Evolutionary conservation across 2,329 filamentous ascomycete genomes (phyloP), one percentile per base, ranked within the genome.

Genomic region (Leptographium radiaticola): DNA sequence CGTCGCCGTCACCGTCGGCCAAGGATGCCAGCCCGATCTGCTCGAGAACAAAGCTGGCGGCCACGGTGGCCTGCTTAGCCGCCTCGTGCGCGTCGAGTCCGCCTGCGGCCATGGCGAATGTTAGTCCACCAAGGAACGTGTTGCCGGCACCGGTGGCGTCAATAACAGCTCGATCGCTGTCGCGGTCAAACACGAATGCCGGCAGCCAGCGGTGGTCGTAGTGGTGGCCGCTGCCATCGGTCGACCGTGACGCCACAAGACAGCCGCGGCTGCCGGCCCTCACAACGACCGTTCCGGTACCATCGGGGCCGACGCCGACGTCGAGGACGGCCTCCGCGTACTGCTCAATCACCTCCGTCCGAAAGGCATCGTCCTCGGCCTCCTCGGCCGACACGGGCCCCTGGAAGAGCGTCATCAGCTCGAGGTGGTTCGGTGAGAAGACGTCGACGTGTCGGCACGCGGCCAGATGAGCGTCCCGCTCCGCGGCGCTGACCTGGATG

Each of bases 141-240:
- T 57, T 57, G 12, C 55, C 55, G 13, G 53, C 55, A 11, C 55
- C 55, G 3, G 56, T 55, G 6, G 53, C 51, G 25, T 53, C 52
- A 1, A 53, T 47, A 2, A 53, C 25, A 13, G 18, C 7, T 5
- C 16, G 18, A 4, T 6, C 16, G 33, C 13, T 30, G 45, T 6
- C 10, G 36, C 5, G 12, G 4, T 10, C 38, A 43, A 50, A 50
- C 12, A 36, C 25, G 15, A 42, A 49, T 7, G 52, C 52, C 13
- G 52, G 52, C 31, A 53, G 52, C 52, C 52, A 53, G 40, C 25
- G 30, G 25, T 25, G 25, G 25, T 25, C 25, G 25, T 25, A 25
- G 15, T 53, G 43, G 1, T 34, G 51, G 11, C 33, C 31, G 7
- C 8, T 9, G 13, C 34, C 36, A 2, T n/a, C 16, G 4, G n/a